Evolutionary conservation across 2,329 filamentous ascomycete species (phyloP).

Genomic region (Zymoseptoria pseudotritici): DNA sequence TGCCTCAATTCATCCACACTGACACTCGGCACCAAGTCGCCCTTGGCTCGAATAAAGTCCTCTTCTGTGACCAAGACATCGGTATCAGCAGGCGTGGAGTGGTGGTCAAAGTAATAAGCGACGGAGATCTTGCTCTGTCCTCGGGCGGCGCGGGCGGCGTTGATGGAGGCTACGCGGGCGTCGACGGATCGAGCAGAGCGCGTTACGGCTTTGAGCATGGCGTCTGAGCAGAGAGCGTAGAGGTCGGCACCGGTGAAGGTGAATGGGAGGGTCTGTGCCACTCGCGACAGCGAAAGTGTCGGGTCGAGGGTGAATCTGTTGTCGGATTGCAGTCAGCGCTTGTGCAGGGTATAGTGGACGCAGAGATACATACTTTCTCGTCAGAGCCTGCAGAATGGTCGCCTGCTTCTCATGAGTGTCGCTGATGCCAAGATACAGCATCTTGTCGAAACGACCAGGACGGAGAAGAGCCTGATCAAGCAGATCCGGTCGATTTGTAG

Average conservation of each 20-base stretch:
- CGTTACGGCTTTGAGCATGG: conserved; percentile 98
- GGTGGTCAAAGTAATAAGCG: conserved; percentile 92
- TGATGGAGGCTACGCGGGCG: conserved; percentile 67
- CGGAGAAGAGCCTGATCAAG: conserved; percentile 83
- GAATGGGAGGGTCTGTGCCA: conserved; percentile 75
- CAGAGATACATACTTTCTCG: conserved; percentile 65
- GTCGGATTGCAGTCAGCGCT: conserved; percentile 3
- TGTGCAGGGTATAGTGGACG: neutral
- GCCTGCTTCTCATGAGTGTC: conserved; percentile 96
- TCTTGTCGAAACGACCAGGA: conserved; percentile 93
- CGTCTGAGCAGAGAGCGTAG: conserved; percentile 93
- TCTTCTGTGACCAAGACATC: conserved; percentile 81
- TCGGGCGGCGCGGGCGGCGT: conserved; percentile 34
- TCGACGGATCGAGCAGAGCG: conserved; percentile 80
- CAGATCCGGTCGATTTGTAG: conserved; percentile 89
- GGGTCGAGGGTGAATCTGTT: conserved; percentile 75
- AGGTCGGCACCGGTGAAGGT: conserved; percentile 97
- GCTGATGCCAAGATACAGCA: conserved; percentile 93
- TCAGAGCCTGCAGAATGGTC: conserved; percentile 88
- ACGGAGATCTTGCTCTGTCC: conserved; percentile 55
- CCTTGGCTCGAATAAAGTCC: conserved; percentile 75
- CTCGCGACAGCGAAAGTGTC: conserved; percentile 62
- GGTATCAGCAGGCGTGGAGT: conserved; percentile 73
- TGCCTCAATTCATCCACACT: conserved; percentile 86
- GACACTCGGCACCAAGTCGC: conserved; percentile 86